Conservation (phyloP, 192 early-diverging fungal genomes). For the Neocallimastix lanati region DNA sequence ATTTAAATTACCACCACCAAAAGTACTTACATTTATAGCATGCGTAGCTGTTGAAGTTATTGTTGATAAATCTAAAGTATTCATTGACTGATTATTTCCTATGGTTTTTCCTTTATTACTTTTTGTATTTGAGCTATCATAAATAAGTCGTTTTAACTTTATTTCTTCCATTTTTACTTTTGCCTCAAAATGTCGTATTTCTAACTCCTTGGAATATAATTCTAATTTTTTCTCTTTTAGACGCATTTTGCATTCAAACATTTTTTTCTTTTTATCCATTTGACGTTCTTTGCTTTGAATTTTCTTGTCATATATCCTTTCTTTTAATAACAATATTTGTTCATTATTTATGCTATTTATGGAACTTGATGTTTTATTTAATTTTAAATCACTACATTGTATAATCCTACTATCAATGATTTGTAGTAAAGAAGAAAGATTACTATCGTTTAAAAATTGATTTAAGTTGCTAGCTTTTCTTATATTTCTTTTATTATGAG, state of each 20-base stretch:
- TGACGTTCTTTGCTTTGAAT: neutral
- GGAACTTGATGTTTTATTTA: neutral
- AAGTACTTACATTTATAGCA: neutral
- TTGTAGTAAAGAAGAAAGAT: neutral
- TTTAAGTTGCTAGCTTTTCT: neutral
- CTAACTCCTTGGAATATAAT: neutral
- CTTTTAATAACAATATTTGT: neutral
- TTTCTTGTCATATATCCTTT: neutral
- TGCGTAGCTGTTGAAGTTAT: neutral
- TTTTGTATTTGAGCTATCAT: neutral
- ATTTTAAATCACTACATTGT: neutral
- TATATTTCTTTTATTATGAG: neutral
- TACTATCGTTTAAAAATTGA: neutral
- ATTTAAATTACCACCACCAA: neutral
- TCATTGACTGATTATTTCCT: neutral
- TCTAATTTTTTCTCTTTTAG: neutral
- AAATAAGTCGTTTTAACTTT: neutral
- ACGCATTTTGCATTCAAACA: neutral
- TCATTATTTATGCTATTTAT: neutral
- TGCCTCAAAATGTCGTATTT: neutral
- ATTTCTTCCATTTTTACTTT: neutral
- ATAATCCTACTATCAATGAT: neutral
- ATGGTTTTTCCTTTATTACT: neutral
- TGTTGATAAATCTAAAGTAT: neutral
- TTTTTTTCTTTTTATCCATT: neutral